Evolutionary conservation across 1,139 yeast species (phyloP), one percentile per base, ranked within the genome.

Genomic region (Yamadazyma kanchanaburiensis): DNA sequence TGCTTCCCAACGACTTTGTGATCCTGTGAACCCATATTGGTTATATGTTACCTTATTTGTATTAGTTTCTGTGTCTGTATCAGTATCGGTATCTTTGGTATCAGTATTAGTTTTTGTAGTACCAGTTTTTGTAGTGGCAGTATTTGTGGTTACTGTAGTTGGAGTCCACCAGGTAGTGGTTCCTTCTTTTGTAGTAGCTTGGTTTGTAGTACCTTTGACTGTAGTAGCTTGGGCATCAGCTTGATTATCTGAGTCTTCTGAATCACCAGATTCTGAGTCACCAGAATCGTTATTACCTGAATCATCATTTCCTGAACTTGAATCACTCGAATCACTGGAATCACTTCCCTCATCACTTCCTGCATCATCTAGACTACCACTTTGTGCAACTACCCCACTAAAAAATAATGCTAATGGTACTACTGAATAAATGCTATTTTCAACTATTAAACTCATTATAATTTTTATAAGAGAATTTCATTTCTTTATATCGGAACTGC

Each of bases 21-120:
- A 42, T 1, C 73, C 73, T 3, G 69, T 60, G 43, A 66, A 66
- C 2, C 73, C 73, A 58, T 60, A 66, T 40, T 63, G 64, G 45
- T 66, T 66, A 47, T 53, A 60, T 4, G 60, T 44, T n/a, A 32
- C 56, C 11, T 35, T 36, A 7, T 33, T 28, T 13, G 43, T 35
- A 17, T 35, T 21, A 11, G 29, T 27, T 12, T 25, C 28, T 13
- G 42, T 36, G 25, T 34, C 24, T 11, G 25, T 27, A 9, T 37
- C 35, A 15, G 34, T 26, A 12, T 37, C 33, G 4, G 45, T 32
- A 5, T 28, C 24, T 7, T 34, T 25, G 36, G 34, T 22, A 9
- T 20, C 22, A 15, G 31, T 30, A 17, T 25, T 28, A 11, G 28
- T 25, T 6, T 29, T 22, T 10, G 18, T 24, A 12, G 30, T 31